Evolutionary conservation across 2,329 filamentous ascomycete species (phyloP).

Genomic region (Hypoxylon sp.): DNA sequence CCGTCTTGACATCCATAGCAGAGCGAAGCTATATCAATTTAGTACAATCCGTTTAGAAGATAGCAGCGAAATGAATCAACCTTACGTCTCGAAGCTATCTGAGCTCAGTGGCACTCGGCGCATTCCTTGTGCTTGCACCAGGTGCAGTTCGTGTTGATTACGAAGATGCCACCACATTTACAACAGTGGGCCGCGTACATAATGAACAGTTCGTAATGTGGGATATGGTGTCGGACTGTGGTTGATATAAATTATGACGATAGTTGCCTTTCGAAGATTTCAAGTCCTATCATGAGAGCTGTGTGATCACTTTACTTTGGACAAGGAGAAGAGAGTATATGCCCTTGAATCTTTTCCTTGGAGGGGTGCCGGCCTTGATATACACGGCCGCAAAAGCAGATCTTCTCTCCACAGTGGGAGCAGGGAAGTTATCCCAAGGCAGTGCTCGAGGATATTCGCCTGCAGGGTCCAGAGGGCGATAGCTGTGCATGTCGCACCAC

Average conservation of each 20-base stretch:
- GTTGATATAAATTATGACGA: neutral
- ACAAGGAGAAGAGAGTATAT: slow-evolving; percentile 1
- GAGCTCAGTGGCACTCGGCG: slow-evolving; percentile 43
- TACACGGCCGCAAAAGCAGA: slow-evolving; percentile 33
- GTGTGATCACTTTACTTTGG: neutral
- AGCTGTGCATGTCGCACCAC: slow-evolving; percentile 33
- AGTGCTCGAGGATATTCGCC: slow-evolving; percentile 17
- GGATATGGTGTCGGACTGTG: slow-evolving; percentile 1
- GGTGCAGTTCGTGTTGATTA: slow-evolving; percentile 48
- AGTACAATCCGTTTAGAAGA: slow-evolving; percentile 6
- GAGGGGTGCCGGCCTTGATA: slow-evolving; percentile 31
- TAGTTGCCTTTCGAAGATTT: neutral
- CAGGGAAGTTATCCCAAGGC: slow-evolving; percentile 29
- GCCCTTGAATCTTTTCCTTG: slow-evolving; percentile 3
- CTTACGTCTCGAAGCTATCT: slow-evolving; percentile 18
- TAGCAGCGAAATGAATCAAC: neutral
- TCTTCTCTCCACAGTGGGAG: slow-evolving; percentile 24
- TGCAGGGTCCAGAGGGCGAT: slow-evolving; percentile 24
- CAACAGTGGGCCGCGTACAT: slow-evolving; percentile 50
- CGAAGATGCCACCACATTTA: slow-evolving; percentile 49
- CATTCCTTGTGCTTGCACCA: slow-evolving; percentile 51
- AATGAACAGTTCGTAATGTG: slow-evolving; percentile 21
- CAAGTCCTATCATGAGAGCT: slow-evolving; percentile 1
- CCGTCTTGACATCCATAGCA: slow-evolving; percentile 13
- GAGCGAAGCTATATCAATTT: slow-evolving; percentile 14